Evolutionary conservation across 2,329 filamentous ascomycete species (phyloP).

Genomic region (Epichloe sylvatica): DNA sequence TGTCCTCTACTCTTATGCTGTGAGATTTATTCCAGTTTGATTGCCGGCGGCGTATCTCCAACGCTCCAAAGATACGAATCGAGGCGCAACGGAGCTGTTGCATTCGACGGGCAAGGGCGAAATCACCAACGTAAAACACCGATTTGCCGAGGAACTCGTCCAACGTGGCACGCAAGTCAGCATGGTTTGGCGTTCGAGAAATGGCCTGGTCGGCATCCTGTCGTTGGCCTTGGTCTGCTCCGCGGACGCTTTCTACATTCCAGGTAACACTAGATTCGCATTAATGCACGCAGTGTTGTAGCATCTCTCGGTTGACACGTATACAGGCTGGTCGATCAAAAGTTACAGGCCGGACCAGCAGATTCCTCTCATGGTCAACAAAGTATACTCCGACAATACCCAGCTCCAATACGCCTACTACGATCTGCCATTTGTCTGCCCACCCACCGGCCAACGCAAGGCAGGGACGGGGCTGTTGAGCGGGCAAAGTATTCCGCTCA

Average conservation of each 20-base stretch:
- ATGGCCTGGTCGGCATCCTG: conserved; percentile 23
- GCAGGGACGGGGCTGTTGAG: conserved; percentile 56
- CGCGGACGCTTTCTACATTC: conserved; percentile 65
- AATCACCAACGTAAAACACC: neutral
- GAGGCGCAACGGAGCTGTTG: no score
- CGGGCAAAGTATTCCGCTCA: conserved; percentile 65
- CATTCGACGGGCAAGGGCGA: no score
- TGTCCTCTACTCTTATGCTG: no score
- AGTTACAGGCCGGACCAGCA: conserved; percentile 63
- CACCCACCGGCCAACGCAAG: conserved; percentile 53
- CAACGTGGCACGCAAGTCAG: neutral
- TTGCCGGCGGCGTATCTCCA: no score
- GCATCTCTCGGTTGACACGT: conserved; percentile 3
- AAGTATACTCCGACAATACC: conserved; percentile 79
- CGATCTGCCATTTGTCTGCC: conserved; percentile 77
- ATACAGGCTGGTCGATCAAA: conserved; percentile 62
- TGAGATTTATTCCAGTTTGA: no score
- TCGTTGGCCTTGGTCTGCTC: conserved; percentile 26
- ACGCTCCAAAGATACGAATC: no score
- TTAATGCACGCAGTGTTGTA: neutral
- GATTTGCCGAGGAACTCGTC: neutral
- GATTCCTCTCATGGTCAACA: conserved; percentile 80
- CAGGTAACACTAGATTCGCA: conserved; percentile 43
- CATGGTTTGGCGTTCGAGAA: conserved; percentile 15
- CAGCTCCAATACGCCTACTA: conserved; percentile 87